Percentiles rank a stretch among this genome's conserved stretches.
These are phyloP conservation scores for Fusarium humuli DNA, from an alignment of 2,329 filamentous ascomycete species.

Conservation along the genomic window DNA sequence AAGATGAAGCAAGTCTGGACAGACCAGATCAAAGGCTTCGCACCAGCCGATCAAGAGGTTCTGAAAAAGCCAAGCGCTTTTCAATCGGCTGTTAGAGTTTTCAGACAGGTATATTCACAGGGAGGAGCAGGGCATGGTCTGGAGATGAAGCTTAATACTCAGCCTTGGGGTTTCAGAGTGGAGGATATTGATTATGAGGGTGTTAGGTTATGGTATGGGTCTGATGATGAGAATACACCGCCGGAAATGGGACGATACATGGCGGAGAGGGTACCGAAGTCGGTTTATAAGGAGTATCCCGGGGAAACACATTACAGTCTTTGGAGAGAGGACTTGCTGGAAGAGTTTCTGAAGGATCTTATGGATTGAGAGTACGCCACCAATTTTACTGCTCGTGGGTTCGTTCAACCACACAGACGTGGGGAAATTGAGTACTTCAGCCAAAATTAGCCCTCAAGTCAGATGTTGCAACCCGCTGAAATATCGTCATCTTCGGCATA, in stretches of 20 bases:
- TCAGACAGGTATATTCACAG: fast-evolving
- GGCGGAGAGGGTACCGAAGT: not conserved
- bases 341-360: too few relatives aligned
- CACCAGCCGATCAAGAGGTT: not conserved
- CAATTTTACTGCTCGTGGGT: too few relatives aligned
- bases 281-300: not conserved
- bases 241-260: not conserved
- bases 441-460: too few relatives aligned
- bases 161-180: not conserved
- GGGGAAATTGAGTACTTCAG: too few relatives aligned
- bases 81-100: fast-evolving
- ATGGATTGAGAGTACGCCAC: too few relatives aligned
- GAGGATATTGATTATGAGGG: not conserved
- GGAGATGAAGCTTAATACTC: not conserved
- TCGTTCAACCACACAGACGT: too few relatives aligned
- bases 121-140: not conserved
- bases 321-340: too few relatives aligned
- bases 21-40: not conserved
- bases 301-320: not conserved
- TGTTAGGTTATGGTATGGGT: not conserved
- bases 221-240: not conserved
- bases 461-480: too few relatives aligned
- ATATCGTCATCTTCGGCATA: too few relatives aligned
- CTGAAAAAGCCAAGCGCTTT: not conserved
- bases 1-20: not conserved